Conservation (phyloP, 768 basidiomycete species). For the Rhodotorula toruloides region DNA sequence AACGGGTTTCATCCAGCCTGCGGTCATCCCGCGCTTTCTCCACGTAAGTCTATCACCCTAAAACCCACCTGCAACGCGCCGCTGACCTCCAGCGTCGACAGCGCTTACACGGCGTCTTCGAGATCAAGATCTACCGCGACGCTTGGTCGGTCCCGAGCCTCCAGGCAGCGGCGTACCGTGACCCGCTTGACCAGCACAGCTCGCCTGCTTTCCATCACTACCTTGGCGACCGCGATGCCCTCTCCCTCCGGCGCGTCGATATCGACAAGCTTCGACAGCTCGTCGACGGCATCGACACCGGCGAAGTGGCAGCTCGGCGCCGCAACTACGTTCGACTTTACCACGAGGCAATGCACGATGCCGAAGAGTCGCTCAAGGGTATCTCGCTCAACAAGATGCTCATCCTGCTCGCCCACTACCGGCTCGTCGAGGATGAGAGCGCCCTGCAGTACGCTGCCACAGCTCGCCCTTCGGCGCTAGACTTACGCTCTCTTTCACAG, state of each 20-base stretch:
- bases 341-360: conserved; percentile 66
- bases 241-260: conserved; percentile 56
- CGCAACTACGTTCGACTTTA: conserved; percentile 69
- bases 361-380: conserved; percentile 65
- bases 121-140: conserved; percentile 73
- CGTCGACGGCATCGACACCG: conserved; percentile 63
- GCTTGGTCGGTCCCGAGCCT: conserved; percentile 64
- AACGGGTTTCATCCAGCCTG: conserved; percentile 69
- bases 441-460: conserved; percentile 69
- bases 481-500: background rate
- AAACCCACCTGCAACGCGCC: background rate
- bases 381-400: conserved; percentile 91
- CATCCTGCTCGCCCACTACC: conserved; percentile 78
- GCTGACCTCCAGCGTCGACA: conserved; percentile 43
- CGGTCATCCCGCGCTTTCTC: conserved; percentile 71
- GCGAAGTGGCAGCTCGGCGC: conserved; percentile 61
- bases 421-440: conserved; percentile 79
- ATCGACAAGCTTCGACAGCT: conserved; percentile 57
- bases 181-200: conserved; percentile 14
- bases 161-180: conserved; percentile 51
- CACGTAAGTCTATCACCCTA: conserved; percentile 54
- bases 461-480: background rate
- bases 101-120: conserved; percentile 81
- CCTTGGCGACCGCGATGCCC: conserved; percentile 25
- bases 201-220: conserved; percentile 42